Conservation (phyloP, 352 stramenopile species). For the Globisporangium nagaii region DNA sequence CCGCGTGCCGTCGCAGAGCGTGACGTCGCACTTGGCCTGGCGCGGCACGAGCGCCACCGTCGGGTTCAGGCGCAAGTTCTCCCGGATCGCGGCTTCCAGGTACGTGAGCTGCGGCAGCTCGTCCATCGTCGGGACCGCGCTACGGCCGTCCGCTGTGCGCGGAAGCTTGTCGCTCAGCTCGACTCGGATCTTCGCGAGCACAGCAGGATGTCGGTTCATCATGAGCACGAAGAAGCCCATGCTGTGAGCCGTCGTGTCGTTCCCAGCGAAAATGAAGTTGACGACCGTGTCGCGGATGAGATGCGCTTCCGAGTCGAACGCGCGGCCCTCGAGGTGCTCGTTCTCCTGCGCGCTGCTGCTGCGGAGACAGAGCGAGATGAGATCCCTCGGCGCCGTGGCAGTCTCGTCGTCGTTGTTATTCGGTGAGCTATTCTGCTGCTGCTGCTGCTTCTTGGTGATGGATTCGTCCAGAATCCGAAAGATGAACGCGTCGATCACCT, state of each 20-base stretch:
- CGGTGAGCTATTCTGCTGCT: no score
- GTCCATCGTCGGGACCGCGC: neutral
- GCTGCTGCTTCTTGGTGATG: neutral
- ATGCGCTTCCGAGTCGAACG: slow-evolving; percentile 8
- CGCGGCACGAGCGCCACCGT: no score
- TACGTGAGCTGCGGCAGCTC: neutral
- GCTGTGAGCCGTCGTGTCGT: slow-evolving; percentile 45
- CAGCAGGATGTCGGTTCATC: slow-evolving; percentile 31
- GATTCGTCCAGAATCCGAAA: slow-evolving; percentile 6
- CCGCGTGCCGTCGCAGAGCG: no score
- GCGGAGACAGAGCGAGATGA: slow-evolving; percentile 20
- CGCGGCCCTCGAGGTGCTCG: neutral
- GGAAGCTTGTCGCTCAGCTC: slow-evolving; percentile 23
- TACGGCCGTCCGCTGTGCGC: neutral
- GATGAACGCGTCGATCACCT: neutral
- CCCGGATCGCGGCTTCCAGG: no score
- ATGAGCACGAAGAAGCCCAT: slow-evolving; percentile 48
- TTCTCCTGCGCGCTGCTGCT: neutral
- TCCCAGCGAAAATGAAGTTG: slow-evolving; percentile 51
- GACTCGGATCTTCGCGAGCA: slow-evolving; percentile 18
- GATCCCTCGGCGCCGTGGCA: no score
- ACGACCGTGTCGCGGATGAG: slow-evolving; percentile 51
- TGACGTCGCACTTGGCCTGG: no score
- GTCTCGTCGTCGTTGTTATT: no score
- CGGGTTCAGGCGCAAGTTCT: no score